Evolutionary conservation across 2,329 filamentous ascomycete genomes (phyloP).

Genomic region (Fusarium chaquense): DNA sequence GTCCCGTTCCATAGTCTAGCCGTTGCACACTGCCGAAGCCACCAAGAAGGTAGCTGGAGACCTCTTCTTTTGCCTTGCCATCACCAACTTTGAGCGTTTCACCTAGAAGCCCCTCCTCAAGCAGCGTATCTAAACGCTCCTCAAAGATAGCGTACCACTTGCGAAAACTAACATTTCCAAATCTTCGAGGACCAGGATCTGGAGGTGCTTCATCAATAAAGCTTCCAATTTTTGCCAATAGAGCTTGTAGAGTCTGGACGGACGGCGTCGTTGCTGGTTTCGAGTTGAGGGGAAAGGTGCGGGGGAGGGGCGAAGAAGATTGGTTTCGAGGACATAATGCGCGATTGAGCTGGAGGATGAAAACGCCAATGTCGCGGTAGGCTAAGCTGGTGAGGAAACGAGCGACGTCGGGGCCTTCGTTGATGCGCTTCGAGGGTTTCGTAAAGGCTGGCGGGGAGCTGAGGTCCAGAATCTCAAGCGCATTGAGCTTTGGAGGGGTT

Average conservation of each 20-base stretch:
- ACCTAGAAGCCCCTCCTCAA: conserved; percentile 48
- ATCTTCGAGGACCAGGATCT: conserved; percentile 85
- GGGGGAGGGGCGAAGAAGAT: conserved; percentile 46
- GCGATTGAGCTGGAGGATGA: conserved; percentile 90
- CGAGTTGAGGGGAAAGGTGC: conserved; percentile 59
- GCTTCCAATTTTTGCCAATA: conserved; percentile 73
- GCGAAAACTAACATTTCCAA: conserved; percentile 92
- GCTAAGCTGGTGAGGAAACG: conserved; percentile 84
- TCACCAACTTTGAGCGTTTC: conserved; percentile 50
- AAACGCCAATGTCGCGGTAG: conserved; percentile 88
- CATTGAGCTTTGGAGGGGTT: conserved; percentile 40
- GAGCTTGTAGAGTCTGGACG: conserved; percentile 71
- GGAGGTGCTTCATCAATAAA: conserved; percentile 85
- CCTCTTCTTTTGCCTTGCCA: conserved; percentile 71
- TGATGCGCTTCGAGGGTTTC: conserved; percentile 81
- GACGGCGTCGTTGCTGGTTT: conserved; percentile 60
- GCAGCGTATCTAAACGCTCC: conserved; percentile 60
- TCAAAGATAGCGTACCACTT: conserved; percentile 82
- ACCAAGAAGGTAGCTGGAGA: conserved; percentile 83
- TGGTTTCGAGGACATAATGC: conserved; percentile 80
- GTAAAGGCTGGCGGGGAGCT: conserved; percentile 66
- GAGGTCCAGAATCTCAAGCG: conserved; percentile 63
- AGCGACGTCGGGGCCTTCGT: conserved; percentile 84
- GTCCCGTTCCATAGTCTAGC: conserved; percentile 95
- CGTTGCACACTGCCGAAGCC: conserved; percentile 89